Evolutionary conservation across 306 rosid species (phyloP).

Genomic region (Fragaria iinumae): DNA sequence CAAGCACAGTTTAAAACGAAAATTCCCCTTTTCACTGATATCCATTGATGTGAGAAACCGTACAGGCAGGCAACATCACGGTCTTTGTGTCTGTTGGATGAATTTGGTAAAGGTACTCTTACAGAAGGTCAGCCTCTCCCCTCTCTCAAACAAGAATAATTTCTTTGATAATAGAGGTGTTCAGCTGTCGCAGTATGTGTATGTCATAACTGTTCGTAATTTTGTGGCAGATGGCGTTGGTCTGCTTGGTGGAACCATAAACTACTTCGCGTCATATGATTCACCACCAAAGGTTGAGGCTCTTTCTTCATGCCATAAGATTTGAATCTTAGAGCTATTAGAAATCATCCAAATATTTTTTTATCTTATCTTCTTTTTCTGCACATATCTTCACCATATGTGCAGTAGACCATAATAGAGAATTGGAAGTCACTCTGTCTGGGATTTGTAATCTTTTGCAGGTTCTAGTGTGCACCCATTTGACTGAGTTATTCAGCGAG

Average conservation of each 20-base stretch:
- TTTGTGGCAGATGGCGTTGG: slow-evolving; percentile 81
- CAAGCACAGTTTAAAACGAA: not conserved
- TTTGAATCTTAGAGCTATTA: not conserved
- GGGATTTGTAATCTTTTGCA: slow-evolving; percentile 34
- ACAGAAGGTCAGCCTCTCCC: slow-evolving; percentile 77
- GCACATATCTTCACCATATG: not conserved
- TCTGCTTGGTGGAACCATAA: slow-evolving; percentile 88
- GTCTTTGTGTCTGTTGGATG: slow-evolving; percentile 83
- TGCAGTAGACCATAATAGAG: not conserved
- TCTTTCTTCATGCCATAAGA: slow-evolving; percentile 21
- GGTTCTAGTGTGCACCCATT: slow-evolving; percentile 95
- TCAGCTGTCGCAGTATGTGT: slow-evolving; percentile 15
- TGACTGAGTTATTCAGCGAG: slow-evolving; percentile 82
- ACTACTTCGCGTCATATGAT: slow-evolving; percentile 57
- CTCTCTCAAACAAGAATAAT: not conserved
- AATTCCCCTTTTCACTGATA: slow-evolving; percentile 1
- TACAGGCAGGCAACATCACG: slow-evolving; percentile 83
- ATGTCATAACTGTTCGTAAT: slow-evolving; percentile 22
- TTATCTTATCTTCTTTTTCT: not conserved
- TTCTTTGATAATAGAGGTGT: not conserved
- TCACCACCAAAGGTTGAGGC: slow-evolving; percentile 79
- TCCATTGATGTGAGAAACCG: slow-evolving; percentile 9
- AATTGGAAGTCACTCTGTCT: not conserved
- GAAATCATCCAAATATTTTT: not conserved
- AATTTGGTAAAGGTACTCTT: slow-evolving; percentile 97